These are phyloP conservation scores for Ascosphaera pollenicola DNA, from an alignment of 2,329 filamentous ascomycete genomes.

Conservation along the genomic window DNA sequence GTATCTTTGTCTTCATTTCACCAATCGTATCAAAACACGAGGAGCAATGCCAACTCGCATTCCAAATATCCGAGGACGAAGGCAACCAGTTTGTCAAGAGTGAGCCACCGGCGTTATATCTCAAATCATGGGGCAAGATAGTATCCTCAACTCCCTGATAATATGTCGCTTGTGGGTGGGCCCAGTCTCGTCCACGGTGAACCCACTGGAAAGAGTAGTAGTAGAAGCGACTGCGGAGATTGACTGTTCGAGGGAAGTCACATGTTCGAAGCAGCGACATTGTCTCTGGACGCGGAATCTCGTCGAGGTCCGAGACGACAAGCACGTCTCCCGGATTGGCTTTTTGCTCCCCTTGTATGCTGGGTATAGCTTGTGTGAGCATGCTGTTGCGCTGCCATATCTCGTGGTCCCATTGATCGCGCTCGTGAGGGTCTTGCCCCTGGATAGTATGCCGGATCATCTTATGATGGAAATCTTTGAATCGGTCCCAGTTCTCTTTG, in stretches of 20 bases:
- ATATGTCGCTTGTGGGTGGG: constrained; percentile 30
- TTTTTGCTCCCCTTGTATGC: constrained; percentile 11
- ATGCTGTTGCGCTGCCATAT: constrained; percentile 33
- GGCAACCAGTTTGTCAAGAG: background rate
- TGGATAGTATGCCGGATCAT: constrained; percentile 37
- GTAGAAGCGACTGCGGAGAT: constrained; percentile 30
- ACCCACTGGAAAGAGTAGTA: constrained; percentile 37
- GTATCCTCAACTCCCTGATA: constrained; percentile 27
- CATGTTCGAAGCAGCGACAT: constrained; percentile 28
- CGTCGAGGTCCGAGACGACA: constrained; percentile 29
- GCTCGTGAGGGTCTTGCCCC: background rate
- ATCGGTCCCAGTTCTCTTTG: constrained; percentile 29
- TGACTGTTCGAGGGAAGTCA: constrained; percentile 30
- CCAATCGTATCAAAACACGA: constrained; percentile 35
- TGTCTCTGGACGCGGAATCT: constrained; percentile 32
- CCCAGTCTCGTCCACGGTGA: constrained; percentile 10
- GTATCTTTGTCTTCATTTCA: constrained; percentile 33
- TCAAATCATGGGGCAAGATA: constrained; percentile 31
- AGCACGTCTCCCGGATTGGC: background rate
- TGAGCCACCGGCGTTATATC: constrained; percentile 7
- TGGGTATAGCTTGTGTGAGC: constrained; percentile 33
- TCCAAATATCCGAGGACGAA: constrained; percentile 17
- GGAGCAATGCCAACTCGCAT: constrained; percentile 40
- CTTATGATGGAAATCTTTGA: constrained; percentile 32
- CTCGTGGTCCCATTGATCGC: constrained; percentile 28